Base-by-base conservation (phyloP, 2,329 filamentous ascomycete species). In the Fusarium sp. region DNA sequence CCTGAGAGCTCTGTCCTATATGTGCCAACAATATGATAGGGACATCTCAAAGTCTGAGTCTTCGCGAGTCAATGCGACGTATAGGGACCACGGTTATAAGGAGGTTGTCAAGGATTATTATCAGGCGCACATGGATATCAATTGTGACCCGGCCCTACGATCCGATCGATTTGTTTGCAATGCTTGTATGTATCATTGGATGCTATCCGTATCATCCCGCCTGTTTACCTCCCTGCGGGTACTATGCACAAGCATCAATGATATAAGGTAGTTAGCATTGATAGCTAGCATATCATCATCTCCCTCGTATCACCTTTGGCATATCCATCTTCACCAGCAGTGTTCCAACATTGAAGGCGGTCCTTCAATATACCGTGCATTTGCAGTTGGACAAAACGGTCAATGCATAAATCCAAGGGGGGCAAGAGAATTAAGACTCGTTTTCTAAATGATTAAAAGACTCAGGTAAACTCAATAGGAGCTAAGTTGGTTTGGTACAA, bases 81-180 rank as follows among this genome's bases (percentile, higher is more conserved):
- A 47, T 22, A 54, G 28, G 36, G 39, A 32, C 38, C 41, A 39
- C 45, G 59, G 34, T 60, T 26, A 38, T 38, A 48, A 67, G 45
- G 52, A 66, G 42, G 56, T 26, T 22, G 44, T 34, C 22, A 52
- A 67, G 45, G 38, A 26, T 60, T n/a, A 32, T 60, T n/a, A 28
- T 34, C 42, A 67, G 44, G 30, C 24, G 34, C 34, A 44, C 30
- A n/a, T 47, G 39, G 20, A 32, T 36, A 48, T 52, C 28, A 64
- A 47, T 60, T 41, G 41, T 41, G 24, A 28, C 11, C 45, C 41
- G 36, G n/a, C 63, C 34, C 34, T 26, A 34, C 39, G 54, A 67
- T 52, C 39, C 15, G 60, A 57, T 66, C 60, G 61, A 44, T 38
- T 65, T 44, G 42, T 50, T 66, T 65, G 20, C 24, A 30, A 65